A percentile compares a stretch with the other conserved stretches of the same genome.
Evolutionary conservation across 352 stramenopile species (phyloP).

Genomic region (Phytophthora pinifolia): DNA sequence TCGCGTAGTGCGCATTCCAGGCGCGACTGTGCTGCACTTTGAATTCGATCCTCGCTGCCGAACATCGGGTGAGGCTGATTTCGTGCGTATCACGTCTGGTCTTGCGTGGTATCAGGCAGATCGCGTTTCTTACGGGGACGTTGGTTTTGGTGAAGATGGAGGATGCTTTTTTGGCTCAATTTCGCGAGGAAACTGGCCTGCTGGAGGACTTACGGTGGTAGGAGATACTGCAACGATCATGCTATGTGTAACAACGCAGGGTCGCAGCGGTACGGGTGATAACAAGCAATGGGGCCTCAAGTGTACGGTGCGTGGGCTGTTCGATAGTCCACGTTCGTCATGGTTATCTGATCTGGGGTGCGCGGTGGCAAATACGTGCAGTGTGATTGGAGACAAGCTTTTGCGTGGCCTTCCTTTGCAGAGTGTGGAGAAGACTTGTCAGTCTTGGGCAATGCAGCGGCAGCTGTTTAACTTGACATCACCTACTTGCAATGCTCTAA

Average conservation of each 20-base stretch:
- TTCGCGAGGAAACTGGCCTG: slow-evolving; percentile 56
- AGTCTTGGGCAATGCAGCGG: slow-evolving; percentile 27
- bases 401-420: slow-evolving; percentile 35
- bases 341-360: slow-evolving; percentile 40
- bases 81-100: slow-evolving; percentile 63
- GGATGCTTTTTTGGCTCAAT: slow-evolving; percentile 68
- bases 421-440: slow-evolving; percentile 32
- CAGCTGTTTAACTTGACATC: slow-evolving; percentile 29
- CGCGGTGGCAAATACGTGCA: slow-evolving; percentile 39
- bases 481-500: slow-evolving; percentile 18
- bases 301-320: slow-evolving; percentile 52
- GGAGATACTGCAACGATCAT: slow-evolving; percentile 71
- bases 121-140: slow-evolving; percentile 54
- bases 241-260: slow-evolving; percentile 64
- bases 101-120: slow-evolving; percentile 62
- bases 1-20: slow-evolving; percentile 55
- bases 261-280: slow-evolving; percentile 40
- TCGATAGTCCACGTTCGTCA: slow-evolving; percentile 2
- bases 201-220: slow-evolving; percentile 49
- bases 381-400: slow-evolving; percentile 37
- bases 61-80: slow-evolving; percentile 62
- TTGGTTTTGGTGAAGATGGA: slow-evolving; percentile 60
- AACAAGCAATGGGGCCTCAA: slow-evolving; percentile 61
- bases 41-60: slow-evolving; percentile 66
- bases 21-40: slow-evolving; percentile 57